Conservation (phyloP, 106 monocot species). For the Gastrodia elata region DNA sequence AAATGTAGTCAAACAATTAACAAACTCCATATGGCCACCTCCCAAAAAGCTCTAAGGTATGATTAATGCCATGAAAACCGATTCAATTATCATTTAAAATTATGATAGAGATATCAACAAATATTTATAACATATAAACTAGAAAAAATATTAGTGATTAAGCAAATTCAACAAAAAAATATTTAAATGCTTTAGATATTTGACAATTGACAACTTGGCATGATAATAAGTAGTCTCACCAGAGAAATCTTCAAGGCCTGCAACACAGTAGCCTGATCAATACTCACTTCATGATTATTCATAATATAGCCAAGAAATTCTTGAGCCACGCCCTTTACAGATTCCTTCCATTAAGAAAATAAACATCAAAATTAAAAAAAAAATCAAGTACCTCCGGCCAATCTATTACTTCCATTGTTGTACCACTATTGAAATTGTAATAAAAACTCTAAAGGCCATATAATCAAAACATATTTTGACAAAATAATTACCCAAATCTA, state of each 20-base stretch:
- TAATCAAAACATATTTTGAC: background rate
- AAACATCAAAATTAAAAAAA: background rate
- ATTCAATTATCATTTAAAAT: background rate
- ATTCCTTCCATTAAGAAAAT: constrained; percentile 22
- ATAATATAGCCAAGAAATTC: constrained; percentile 56
- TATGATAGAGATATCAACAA: background rate
- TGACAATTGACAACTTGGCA: background rate
- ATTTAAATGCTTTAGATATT: background rate
- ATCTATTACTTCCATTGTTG: background rate
- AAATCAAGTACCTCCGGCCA: background rate
- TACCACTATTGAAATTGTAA: background rate
- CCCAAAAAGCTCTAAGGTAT: background rate
- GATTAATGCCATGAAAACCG: background rate
- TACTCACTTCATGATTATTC: constrained; percentile 59
- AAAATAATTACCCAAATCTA: background rate
- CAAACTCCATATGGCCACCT: background rate
- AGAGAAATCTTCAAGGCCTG: constrained; percentile 76
- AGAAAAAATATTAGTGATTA: background rate
- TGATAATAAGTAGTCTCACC: constrained; percentile 22
- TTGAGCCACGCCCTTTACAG: constrained; percentile 35
- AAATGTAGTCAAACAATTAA: background rate
- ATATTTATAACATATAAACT: background rate
- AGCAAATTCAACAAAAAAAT: background rate
- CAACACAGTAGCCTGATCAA: constrained; percentile 42
- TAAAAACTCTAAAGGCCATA: background rate